Base-by-base conservation (phyloP, 2,329 filamentous ascomycete genomes). In the Neoscytalidium dimidiatum region DNA sequence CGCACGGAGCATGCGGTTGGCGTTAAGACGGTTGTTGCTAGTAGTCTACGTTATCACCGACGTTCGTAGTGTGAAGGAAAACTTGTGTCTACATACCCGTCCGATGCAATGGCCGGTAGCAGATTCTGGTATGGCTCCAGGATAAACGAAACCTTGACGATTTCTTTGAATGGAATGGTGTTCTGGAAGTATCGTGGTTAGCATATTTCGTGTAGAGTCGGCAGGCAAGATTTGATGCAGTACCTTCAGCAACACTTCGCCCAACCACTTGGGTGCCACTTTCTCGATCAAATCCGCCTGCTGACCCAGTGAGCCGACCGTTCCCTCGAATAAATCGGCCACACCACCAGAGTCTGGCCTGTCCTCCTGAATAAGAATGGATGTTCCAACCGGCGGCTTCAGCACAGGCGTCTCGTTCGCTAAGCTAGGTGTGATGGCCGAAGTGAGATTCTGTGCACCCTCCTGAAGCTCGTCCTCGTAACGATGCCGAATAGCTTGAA, bases 131-230 rank as follows among this genome's bases (percentile, higher is more conserved):
- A 93, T 0, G 95, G 94, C 70, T 95, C 88, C 26, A 99, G 83
- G 17, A 97, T 86, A 73, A 99, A 99, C 3, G 92, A 94, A n/a
- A 98, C 89, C 83, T 99, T 99, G 70, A 94, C 87, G 1, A 94
- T 89, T n/a, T 98, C 95, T 80, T 98, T 98, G 66, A 84, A 79
- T 0, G 93, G 92, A 8, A 92, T 87, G 74, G 87, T 85, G 75
- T 97, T 97, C 82, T 92, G 23, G 3, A 17, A 44, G 46, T 11
- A 56, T 57, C 11, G 19, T 14, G 3, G 52, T 49, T 49, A 63
- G 44, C 21, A 38, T 29, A 14, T 44, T 19, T 5, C 13, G 6
- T 21, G 21, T 26, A 23, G 38, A 4, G 13, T 7, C 28, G 31
- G 19, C n/a, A n/a, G n/a, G n/a, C n/a, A n/a, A n/a, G n/a, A 13